Percentiles rank a stretch among this genome's conserved stretches.
Conservation (phyloP, 257 asterid species). For the Solanum chiquidenum region DNA sequence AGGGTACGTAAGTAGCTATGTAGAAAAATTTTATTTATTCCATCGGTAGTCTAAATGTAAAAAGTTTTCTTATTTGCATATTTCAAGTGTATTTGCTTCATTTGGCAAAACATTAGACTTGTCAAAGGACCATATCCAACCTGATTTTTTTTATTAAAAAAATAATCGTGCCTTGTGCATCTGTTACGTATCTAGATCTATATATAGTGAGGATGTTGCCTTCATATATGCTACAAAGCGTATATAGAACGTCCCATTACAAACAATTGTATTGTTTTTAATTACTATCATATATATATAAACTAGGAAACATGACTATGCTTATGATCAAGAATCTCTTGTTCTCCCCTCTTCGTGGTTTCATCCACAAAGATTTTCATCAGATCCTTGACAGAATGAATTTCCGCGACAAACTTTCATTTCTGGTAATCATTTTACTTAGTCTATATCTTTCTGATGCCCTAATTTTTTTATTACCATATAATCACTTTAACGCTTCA, state of each 20-base stretch:
- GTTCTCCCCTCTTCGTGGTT: conserved; percentile 20
- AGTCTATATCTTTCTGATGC: too few relatives aligned
- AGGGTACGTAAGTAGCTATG: too few relatives aligned
- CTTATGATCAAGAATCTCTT: conserved; percentile 18
- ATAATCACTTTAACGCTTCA: too few relatives aligned
- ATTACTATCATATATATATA: neutral
- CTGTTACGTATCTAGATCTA: neutral
- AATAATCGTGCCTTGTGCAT: neutral
- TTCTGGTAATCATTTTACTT: conserved; percentile 25
- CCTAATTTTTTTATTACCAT: too few relatives aligned
- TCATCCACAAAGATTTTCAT: conserved; percentile 44
- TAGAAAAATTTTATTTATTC: too few relatives aligned
- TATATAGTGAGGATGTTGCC: neutral
- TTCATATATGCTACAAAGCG: neutral
- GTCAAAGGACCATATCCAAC: neutral
- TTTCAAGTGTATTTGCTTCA: too few relatives aligned
- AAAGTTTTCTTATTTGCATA: too few relatives aligned
- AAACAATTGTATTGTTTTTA: neutral
- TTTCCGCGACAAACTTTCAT: conserved; percentile 29
- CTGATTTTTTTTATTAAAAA: neutral
- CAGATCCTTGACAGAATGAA: conserved; percentile 28
- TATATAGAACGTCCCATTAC: neutral
- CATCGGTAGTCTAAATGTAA: too few relatives aligned
- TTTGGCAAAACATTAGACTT: neutral
- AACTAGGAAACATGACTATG: neutral